A percentile compares a stretch with the other conserved stretches of the same genome.
These are phyloP conservation scores for Marchantia polymorpha DNA, from an alignment of 225 moss, liverwort and hornwort species.

Conservation along the genomic window DNA sequence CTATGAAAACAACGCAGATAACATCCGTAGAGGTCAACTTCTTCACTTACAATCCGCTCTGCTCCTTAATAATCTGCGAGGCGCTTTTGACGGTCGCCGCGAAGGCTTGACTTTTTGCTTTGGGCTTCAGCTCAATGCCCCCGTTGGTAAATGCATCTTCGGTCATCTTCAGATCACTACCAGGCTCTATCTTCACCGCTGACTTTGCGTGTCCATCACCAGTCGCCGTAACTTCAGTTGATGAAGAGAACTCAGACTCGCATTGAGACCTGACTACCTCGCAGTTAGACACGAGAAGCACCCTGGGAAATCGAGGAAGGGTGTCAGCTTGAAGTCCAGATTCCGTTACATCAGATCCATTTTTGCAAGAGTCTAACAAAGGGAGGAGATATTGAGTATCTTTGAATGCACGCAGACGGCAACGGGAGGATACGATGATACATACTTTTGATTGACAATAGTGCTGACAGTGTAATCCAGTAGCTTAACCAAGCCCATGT, in stretches of 20 bases:
- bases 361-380: too few relatives aligned
- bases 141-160: not conserved
- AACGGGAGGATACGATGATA: not conserved
- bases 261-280: constrained; percentile 1
- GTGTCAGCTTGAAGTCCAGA: not conserved
- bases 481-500: constrained; percentile 15
- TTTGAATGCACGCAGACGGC: too few relatives aligned
- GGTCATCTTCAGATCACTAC: too few relatives aligned
- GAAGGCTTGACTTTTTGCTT: not conserved
- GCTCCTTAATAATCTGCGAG: constrained; percentile 64
- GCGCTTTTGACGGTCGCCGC: constrained; percentile 45
- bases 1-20: too few relatives aligned
- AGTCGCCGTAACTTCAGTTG: not conserved
- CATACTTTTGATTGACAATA: constrained; percentile 14
- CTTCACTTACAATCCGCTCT: constrained; percentile 42
- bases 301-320: constrained; percentile 1
- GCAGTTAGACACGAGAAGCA: constrained; percentile 10
- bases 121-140: constrained; percentile 12
- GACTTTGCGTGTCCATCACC: not conserved
- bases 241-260: constrained; percentile 2
- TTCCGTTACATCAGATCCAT: not conserved
- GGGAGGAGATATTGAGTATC: too few relatives aligned
- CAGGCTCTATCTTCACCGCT: not conserved
- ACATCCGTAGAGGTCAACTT: too few relatives aligned
- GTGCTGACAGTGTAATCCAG: constrained; percentile 14